These are phyloP conservation scores for Exserohilum rostratum DNA, from an alignment of 2,329 filamentous ascomycete genomes.

Conservation along the genomic window DNA sequence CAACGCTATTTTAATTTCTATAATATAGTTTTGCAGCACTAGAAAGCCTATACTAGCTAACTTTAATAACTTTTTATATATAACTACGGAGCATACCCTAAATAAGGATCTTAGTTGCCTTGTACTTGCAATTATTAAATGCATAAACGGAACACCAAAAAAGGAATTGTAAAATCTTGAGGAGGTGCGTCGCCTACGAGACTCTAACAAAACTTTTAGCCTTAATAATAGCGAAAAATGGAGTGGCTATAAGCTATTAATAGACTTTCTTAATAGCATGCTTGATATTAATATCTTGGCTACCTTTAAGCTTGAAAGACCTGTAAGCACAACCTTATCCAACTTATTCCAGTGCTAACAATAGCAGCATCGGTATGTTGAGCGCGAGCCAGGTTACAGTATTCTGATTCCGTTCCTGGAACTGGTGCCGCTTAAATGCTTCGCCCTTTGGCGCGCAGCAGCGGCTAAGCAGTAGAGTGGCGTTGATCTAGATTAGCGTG, in stretches of 20 bases:
- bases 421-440: conserved; percentile 3
- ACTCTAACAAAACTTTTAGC: background rate
- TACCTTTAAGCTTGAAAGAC: background rate
- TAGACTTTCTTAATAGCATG: conserved; percentile 3
- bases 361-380: background rate
- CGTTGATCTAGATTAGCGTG: no score
- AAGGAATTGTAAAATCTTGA: background rate
- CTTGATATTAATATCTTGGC: background rate
- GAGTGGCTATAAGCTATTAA: conserved; percentile 1
- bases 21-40: background rate
- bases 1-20: background rate
- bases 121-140: background rate
- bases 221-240: background rate
- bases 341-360: background rate
- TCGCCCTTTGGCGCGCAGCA: background rate
- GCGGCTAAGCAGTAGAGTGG: background rate
- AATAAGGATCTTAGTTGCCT: background rate
- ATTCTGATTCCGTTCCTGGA: conserved; percentile 7
- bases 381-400: background rate
- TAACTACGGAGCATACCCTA: background rate
- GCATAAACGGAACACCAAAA: conserved; percentile 1
- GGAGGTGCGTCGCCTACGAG: background rate
- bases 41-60: conserved; percentile 1
- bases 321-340: no score
- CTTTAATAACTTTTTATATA: background rate